Evolutionary conservation across 2,329 filamentous ascomycete species (phyloP), one percentile per base, ranked within the genome.

Genomic region (Sordariomycetes sp.): DNA sequence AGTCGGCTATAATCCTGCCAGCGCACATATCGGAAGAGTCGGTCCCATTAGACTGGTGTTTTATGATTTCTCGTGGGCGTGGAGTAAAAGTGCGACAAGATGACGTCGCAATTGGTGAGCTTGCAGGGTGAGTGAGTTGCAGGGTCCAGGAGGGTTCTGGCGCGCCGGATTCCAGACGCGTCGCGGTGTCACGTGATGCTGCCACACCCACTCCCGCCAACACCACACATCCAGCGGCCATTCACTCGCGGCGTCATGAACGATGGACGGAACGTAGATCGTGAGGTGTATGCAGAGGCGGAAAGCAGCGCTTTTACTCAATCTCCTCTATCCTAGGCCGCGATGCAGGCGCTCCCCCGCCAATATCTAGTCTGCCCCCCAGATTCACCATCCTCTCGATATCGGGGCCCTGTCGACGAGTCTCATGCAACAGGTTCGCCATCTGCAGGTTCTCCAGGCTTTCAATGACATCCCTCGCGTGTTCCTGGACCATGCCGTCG

Each of bases 401-500:
- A 57, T 64, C 37, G 62, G 72, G 74, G 24, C 70, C 73, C 50
- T 76, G 59, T 35, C 64, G 68, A 57, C 66, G 43, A 64, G 60
- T 24, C 24, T 70, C 61, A 25, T 74, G 76, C 50, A 82, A 66
- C 58, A 83, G 62, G 57, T 69, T 74, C 58, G 79, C 76, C 67
- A 86, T 70, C 59, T 78, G 76, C 80, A 82, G 86, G 59, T 78
- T 81, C 63, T 85, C 79, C 60, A 90, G 66, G 54, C 81, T 86
- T 67, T 89, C 87, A 12, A 84, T 68, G n/a, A 86, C 84, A 63
- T 85, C 85, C 35, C 71, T 72, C 2, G 86, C 86, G 68, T 90
- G 86, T 63, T 85, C 78, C 61, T 78, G 78, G 12, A 89, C 87
- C 50, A 91, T 70, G 0, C 80, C 85, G 66, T 91, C 88, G 25